These are phyloP conservation scores for Phytophthora constricta DNA, from an alignment of 352 stramenopile species.

Conservation along the genomic window DNA sequence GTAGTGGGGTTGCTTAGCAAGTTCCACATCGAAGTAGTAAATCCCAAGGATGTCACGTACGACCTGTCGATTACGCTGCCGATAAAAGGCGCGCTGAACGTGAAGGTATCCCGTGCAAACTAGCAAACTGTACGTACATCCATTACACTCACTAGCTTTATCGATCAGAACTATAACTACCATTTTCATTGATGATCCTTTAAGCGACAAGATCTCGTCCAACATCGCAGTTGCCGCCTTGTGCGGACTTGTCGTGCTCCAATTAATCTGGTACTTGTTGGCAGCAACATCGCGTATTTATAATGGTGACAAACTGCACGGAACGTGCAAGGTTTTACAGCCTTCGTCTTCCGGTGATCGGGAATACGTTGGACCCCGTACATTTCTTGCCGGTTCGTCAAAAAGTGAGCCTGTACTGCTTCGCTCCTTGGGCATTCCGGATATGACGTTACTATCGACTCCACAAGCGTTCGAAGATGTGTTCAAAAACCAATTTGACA, in stretches of 20 bases:
- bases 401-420: slow-evolving; percentile 27
- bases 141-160: neutral
- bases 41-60: slow-evolving; percentile 48
- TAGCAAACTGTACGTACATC: neutral
- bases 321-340: neutral
- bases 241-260: neutral
- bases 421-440: slow-evolving; percentile 36
- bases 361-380: slow-evolving; percentile 36
- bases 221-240: neutral
- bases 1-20: slow-evolving; percentile 51
- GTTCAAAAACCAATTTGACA: slow-evolving; percentile 60
- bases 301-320: neutral
- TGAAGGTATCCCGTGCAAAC: slow-evolving; percentile 32
- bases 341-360: slow-evolving; percentile 34
- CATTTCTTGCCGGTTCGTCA: slow-evolving; percentile 21
- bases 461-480: slow-evolving; percentile 50
- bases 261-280: neutral
- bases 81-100: slow-evolving; percentile 35
- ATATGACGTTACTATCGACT: slow-evolving; percentile 28
- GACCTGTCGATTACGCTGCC: slow-evolving; percentile 59
- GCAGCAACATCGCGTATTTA: neutral
- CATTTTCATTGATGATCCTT: neutral
- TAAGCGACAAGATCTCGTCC: neutral
- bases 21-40: slow-evolving; percentile 52
- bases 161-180: neutral